Evolutionary conservation across 108 stramenopile genomes (phyloP), one percentile per base, ranked within the genome.

Genomic region (Nitzschia putrida): DNA sequence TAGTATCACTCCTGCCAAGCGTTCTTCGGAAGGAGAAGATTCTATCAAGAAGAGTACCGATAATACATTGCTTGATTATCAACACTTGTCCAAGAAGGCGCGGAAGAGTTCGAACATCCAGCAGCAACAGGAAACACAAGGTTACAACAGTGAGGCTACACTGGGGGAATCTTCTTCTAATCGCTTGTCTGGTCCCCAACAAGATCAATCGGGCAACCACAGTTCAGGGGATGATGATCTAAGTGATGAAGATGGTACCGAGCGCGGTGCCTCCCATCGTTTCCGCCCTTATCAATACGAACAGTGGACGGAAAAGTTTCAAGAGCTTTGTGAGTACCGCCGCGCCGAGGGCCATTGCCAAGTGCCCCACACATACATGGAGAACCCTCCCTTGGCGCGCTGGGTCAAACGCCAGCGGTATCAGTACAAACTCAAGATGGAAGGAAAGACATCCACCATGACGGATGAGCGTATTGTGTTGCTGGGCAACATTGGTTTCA

Each of bases 401-500:
- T 63, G 61, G 61, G 61, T 63, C 44, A 63, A 63, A 47, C 61
- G 76, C 22, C 80, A 81, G 41, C 77, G 80, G 13, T 45, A 68
- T 34, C 84, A 85, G 44, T 82, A 82, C 73, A 75, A 76, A 38
- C 73, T 84, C 40, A 59, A 66, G 61, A 39, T 53, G 12, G 80
- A 80, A 10, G 69, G 75, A 2, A 78, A 74, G 53, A 45, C 53
- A 7, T 79, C 75, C 24, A 76, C 74, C 43, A 84, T 87, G 68
- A 79, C 81, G 6, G 42, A 54, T 8, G 86, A 87, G 34, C 80
- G 86, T 11, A 22, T 87, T 11, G 57, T 43, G 21, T 44, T 69
- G 34, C 43, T 87, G 18, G 79, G 84, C 8, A 55, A 76, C 18
- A 61, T 86, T 26, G 81, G 70, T 13, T 85, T 85, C 69, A 67